A percentile compares a stretch with the other conserved stretches of the same genome.
Conservation (phyloP, 768 basidiomycete genomes). For the Amanita thiersii region DNA sequence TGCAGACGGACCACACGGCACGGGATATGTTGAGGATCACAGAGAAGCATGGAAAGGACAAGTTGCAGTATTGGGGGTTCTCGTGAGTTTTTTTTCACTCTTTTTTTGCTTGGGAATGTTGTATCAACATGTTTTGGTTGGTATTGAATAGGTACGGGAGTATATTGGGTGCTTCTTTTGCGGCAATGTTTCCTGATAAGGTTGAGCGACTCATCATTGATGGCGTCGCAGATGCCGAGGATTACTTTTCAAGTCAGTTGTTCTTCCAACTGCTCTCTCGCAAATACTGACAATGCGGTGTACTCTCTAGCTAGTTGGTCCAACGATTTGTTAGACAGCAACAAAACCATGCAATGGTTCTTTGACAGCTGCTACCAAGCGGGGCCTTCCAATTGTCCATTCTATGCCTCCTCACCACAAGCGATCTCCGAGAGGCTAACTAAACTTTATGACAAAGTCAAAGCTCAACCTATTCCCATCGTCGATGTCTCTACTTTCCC, state of each 20-base stretch:
- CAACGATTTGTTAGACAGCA: conserved; percentile 27
- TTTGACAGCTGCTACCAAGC: conserved; percentile 27
- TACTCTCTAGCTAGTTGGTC: conserved; percentile 22
- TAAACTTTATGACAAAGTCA: conserved; percentile 17
- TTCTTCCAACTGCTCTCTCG: neutral
- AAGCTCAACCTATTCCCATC: conserved; percentile 24
- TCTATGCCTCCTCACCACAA: conserved; percentile 27
- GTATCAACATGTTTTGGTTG: conserved; percentile 16
- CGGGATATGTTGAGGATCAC: conserved; percentile 29
- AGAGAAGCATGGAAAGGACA: conserved; percentile 22
- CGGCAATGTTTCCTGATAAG: conserved; percentile 21
- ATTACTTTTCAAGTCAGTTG: conserved; percentile 27
- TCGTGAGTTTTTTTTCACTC: conserved; percentile 19
- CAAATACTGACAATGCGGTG: neutral
- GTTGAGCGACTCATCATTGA: conserved; percentile 30
- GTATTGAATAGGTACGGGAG: conserved; percentile 21
- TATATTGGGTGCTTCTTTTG: conserved; percentile 16
- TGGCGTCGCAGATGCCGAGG: conserved; percentile 30
- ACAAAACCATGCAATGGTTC: conserved; percentile 26
- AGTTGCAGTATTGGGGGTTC: conserved; percentile 23
- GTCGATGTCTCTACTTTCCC: conserved; percentile 11
- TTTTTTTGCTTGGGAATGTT: neutral
- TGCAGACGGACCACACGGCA: conserved; percentile 30
- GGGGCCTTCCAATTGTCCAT: conserved; percentile 26
- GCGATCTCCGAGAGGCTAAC: conserved; percentile 27